phyloP scores from a whole-genome alignment of 2,329 filamentous ascomycete species.

The Curvularia verruculosa region DNA sequence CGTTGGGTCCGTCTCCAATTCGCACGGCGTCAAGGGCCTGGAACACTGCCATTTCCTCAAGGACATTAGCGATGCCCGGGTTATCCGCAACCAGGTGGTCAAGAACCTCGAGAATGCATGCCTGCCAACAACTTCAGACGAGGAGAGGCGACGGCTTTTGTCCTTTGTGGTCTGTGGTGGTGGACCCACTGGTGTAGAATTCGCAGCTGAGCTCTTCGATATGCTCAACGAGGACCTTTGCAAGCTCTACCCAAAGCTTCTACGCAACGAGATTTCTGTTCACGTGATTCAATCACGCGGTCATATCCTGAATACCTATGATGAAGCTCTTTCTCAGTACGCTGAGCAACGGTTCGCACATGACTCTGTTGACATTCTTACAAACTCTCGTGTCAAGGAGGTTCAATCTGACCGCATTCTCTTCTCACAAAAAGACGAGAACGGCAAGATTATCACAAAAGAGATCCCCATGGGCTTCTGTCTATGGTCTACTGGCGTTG shows the following conservation, averaged over 20 bases:
- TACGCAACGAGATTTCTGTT: slow-evolving; percentile 97
- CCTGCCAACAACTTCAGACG: slow-evolving; percentile 87
- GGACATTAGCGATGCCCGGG: slow-evolving; percentile 87
- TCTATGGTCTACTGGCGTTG: slow-evolving; percentile 94
- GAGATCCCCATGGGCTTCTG: slow-evolving; percentile 96
- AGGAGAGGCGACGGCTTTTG: slow-evolving; percentile 82
- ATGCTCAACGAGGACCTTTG: slow-evolving; percentile 94
- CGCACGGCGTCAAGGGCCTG: slow-evolving; percentile 92
- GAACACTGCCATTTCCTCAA: slow-evolving; percentile 96
- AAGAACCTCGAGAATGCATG: slow-evolving; percentile 89
- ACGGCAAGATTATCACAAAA: slow-evolving; percentile 80
- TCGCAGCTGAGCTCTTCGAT: slow-evolving; percentile 94
- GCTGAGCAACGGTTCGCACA: slow-evolving; percentile 90
- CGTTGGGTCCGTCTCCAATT: slow-evolving; percentile 90
- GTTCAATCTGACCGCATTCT: slow-evolving; percentile 82
- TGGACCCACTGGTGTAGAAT: slow-evolving; percentile 95
- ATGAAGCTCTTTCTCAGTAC: slow-evolving; percentile 90
- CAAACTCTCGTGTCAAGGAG: slow-evolving; percentile 91
- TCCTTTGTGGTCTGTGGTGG: slow-evolving; percentile 97
- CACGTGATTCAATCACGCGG: slow-evolving; percentile 94
- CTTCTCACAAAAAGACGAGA: slow-evolving; percentile 79
- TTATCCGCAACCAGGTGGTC: slow-evolving; percentile 86
- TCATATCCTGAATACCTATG: slow-evolving; percentile 97
- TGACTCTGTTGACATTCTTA: slow-evolving; percentile 89
- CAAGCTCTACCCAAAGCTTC: slow-evolving; percentile 73